Base-by-base conservation (phyloP, 306 rosid species). In the Hippophae gyantsensis region DNA sequence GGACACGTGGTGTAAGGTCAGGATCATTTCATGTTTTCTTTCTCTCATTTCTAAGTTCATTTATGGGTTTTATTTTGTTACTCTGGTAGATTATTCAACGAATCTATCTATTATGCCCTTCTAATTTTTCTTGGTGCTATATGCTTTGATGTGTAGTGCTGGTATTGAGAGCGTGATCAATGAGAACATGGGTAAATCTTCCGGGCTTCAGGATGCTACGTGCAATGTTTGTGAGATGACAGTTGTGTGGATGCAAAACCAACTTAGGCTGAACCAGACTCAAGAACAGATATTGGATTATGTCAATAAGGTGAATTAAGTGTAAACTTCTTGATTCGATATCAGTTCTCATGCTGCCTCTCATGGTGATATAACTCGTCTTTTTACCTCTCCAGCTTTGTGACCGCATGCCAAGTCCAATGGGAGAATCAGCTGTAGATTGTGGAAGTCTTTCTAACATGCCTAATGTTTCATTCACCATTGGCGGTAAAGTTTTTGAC, bases 201-300 rank as follows among this genome's bases (percentile, higher is more conserved):
- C 77, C 32, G 76, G 76, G 27, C 59, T 62, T 43, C 55, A 10
- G 25, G 96, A 80, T 53, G 95, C 94, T 62, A 13, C 72, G 41
- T 88, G 99, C 74, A 68, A 87, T 61, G 74, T 81, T 58, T 93
- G 99, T 57, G 90, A 93, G 82, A 93, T 88, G 99, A 84, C 94
- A 6, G 95, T 93, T 9, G 72, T 81, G 54, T 84, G 95, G 99
- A 86, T 88, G 84, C 85, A 84, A 63, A 84, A 63, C 62, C 82
- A 81, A 77, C 72, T 93, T 63, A 73, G 27, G 70, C 89, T 84
- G 70, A 93, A 93, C 48, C 83, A 64, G 77, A 86, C 95, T 25
- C 74, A 56, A 73, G 85, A 82, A 41, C 59, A 13, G 43, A 80
- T 88, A 57, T 13, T 86, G 54, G 61, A 82, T 65, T 84, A 86